Percentiles rank a stretch among this genome's conserved stretches.
phyloP scores from a whole-genome alignment of 164 flowering plant species.

The Piper longum region DNA sequence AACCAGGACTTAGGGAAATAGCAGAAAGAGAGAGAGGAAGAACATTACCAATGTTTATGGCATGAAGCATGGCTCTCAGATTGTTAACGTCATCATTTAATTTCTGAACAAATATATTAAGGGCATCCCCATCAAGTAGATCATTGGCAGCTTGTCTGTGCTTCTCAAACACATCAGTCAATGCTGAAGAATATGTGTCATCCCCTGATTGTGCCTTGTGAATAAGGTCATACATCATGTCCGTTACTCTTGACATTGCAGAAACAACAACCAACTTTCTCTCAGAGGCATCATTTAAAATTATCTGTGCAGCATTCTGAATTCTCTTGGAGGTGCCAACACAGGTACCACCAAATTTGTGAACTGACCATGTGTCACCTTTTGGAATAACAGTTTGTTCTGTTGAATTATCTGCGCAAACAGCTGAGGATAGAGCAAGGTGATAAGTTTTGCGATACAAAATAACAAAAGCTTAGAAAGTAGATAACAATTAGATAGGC shows the following conservation, averaged over 20 bases:
- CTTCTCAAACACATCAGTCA: slow-evolving; percentile 75
- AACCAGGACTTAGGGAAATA: neutral
- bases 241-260: slow-evolving; percentile 96
- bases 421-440: slow-evolving; percentile 17
- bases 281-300: slow-evolving; percentile 57
- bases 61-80: slow-evolving; percentile 88
- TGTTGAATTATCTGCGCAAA: slow-evolving; percentile 20
- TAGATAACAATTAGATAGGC: no score
- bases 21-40: neutral
- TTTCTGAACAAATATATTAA: slow-evolving; percentile 44
- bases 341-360: slow-evolving; percentile 98
- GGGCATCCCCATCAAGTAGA: slow-evolving; percentile 72
- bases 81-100: slow-evolving; percentile 65
- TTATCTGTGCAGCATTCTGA: slow-evolving; percentile 65
- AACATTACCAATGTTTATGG: slow-evolving; percentile 76
- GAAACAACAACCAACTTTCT: slow-evolving; percentile 90
- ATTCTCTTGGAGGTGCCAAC: slow-evolving; percentile 76
- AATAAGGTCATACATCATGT: slow-evolving; percentile 90
- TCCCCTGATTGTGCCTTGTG: slow-evolving; percentile 76
- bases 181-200: slow-evolving; percentile 56
- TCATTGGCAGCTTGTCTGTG: slow-evolving; percentile 60
- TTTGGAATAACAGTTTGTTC: slow-evolving; percentile 39
- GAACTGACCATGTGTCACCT: slow-evolving; percentile 85
- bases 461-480: no score
- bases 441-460: no score